phyloP scores from a whole-genome alignment of 2,329 filamentous ascomycete species.

The Fusarium coffeatum region DNA sequence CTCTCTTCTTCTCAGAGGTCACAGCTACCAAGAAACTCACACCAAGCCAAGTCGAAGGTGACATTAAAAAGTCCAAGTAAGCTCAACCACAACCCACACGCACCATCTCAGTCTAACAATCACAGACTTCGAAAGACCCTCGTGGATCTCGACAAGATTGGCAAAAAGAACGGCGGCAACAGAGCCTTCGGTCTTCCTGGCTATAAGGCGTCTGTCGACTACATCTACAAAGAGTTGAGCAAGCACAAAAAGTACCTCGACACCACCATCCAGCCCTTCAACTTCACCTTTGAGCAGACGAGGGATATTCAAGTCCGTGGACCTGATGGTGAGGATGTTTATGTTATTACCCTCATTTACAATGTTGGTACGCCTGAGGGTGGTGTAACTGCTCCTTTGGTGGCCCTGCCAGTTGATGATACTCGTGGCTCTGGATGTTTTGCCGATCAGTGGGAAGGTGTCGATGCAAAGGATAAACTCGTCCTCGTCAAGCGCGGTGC shows the following conservation, averaged over 20 bases:
- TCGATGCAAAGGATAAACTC: constrained; percentile 58
- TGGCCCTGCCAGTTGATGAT: constrained; percentile 53
- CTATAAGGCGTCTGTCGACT: constrained; percentile 68
- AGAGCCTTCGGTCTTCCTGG: constrained; percentile 70
- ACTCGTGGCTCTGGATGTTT: constrained; percentile 56
- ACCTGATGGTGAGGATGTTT: constrained; percentile 58
- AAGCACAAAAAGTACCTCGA: constrained; percentile 57
- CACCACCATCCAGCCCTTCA: constrained; percentile 60
- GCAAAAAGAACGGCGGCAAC: constrained; percentile 66
- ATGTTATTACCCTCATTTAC: constrained; percentile 58
- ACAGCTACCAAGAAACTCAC: constrained; percentile 41
- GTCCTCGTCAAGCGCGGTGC: constrained; percentile 59
- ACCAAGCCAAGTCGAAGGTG: constrained; percentile 39
- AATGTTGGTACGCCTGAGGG: constrained; percentile 58
- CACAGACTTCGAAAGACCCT: constrained; percentile 65
- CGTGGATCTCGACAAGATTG: constrained; percentile 66
- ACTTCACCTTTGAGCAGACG: constrained; percentile 58
- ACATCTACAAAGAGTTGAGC: constrained; percentile 60
- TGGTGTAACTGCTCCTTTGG: constrained; percentile 53
- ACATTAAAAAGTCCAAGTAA: constrained; percentile 43
- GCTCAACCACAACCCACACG: neutral
- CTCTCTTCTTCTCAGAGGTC: constrained; percentile 36
- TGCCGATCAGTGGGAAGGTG: constrained; percentile 57
- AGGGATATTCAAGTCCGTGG: constrained; percentile 57
- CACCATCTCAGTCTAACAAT: constrained; percentile 1